Percentiles rank a stretch among this genome's conserved stretches.
These are phyloP conservation scores for Coemansia sp. DNA, from an alignment of 192 early-diverging fungal species.

Conservation along the genomic window DNA sequence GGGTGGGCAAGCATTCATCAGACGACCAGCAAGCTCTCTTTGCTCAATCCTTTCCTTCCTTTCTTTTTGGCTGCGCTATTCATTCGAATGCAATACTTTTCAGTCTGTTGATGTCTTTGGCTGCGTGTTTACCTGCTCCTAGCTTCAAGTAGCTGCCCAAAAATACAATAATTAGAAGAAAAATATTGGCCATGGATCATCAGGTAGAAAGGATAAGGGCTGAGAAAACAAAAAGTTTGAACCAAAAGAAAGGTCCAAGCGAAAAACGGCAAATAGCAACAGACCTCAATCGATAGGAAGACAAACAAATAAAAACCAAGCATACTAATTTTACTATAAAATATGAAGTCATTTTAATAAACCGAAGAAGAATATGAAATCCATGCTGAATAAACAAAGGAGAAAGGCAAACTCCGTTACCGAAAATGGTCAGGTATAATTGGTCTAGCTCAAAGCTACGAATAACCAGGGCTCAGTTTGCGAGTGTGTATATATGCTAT, in stretches of 20 bases:
- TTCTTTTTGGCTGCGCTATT: too few relatives aligned
- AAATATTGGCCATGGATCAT: background rate
- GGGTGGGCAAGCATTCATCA: too few relatives aligned
- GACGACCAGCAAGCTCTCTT: too few relatives aligned
- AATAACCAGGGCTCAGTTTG: background rate
- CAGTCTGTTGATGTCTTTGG: too few relatives aligned
- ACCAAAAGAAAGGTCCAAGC: background rate
- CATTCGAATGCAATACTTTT: too few relatives aligned
- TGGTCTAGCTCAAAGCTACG: background rate
- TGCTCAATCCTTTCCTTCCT: too few relatives aligned
- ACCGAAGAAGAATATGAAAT: background rate
- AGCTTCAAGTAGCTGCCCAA: too few relatives aligned
- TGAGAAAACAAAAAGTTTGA: background rate
- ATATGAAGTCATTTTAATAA: too few relatives aligned
- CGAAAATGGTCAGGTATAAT: background rate
- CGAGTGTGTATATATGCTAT: background rate
- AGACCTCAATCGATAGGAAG: background rate
- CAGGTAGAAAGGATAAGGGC: background rate
- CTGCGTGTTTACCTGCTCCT: too few relatives aligned
- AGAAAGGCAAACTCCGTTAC: conserved; percentile 3
- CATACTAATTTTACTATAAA: too few relatives aligned
- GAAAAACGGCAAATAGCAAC: background rate
- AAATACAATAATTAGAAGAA: too few relatives aligned
- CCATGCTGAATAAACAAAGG: conserved; percentile 2
- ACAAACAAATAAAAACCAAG: background rate